These are phyloP conservation scores for Scheffersomyces stambukii DNA, from an alignment of 1,139 yeast genomes.

Conservation along the genomic window DNA sequence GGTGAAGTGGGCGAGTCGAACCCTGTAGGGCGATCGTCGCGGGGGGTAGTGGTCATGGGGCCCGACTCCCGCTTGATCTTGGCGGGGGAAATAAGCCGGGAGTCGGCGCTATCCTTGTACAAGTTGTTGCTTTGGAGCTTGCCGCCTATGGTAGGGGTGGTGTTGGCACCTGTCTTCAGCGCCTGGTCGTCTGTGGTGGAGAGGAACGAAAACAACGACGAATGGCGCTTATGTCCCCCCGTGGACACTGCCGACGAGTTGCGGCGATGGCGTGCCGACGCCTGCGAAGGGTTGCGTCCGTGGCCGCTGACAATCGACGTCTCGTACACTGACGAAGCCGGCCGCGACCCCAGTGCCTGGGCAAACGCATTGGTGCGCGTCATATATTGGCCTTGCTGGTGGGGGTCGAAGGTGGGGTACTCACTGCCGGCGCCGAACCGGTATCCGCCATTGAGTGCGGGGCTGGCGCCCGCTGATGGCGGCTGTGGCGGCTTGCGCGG, in stretches of 20 bases:
- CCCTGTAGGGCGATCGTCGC: slow-evolving; percentile 4
- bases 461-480: slow-evolving; percentile 13
- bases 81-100: slow-evolving; percentile 22
- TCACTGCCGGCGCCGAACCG: slow-evolving; percentile 23
- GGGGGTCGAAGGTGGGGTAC: slow-evolving; percentile 7
- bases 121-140: slow-evolving; percentile 6
- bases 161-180: slow-evolving; percentile 1
- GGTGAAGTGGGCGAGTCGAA: slow-evolving; percentile 9
- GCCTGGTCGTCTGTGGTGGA: slow-evolving; percentile 20
- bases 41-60: slow-evolving; percentile 1
- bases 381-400: slow-evolving; percentile 15
- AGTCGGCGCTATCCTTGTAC: slow-evolving; percentile 7
- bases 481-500: slow-evolving; percentile 59
- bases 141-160: not conserved
- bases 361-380: slow-evolving; percentile 24
- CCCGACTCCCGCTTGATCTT: slow-evolving; percentile 17
- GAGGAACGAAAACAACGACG: slow-evolving; percentile 44
- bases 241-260: slow-evolving; percentile 26
- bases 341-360: slow-evolving; percentile 23
- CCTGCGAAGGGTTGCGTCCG: slow-evolving; percentile 22
- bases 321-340: slow-evolving; percentile 44
- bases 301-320: slow-evolving; percentile 26
- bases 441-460: slow-evolving; percentile 18
- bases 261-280: slow-evolving; percentile 13
- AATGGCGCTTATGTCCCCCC: slow-evolving; percentile 43